Percentiles rank a stretch among this genome's conserved stretches.
Conservation (phyloP, 2,329 filamentous ascomycete genomes). For the Colletotrichum camelliae region DNA sequence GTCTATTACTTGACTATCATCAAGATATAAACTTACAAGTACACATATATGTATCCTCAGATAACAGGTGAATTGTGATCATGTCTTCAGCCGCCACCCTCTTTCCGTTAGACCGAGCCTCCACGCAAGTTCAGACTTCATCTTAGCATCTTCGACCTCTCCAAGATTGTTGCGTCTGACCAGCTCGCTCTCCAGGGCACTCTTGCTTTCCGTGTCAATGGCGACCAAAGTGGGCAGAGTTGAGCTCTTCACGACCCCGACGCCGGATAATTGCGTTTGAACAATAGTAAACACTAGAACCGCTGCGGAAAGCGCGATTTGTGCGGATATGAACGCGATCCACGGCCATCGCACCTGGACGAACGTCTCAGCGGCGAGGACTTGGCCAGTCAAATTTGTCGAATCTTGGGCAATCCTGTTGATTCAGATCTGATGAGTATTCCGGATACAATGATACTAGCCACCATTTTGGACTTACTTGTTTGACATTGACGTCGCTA, state of each 20-base stretch:
- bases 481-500: not conserved
- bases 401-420: not conserved
- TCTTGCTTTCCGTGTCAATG: not conserved
- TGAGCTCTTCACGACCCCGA: not conserved
- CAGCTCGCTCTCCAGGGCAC: not conserved
- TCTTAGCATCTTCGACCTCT: not conserved
- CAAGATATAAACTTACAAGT: not conserved
- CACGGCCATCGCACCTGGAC: constrained; percentile 24
- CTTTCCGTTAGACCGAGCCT: not conserved
- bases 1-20: not conserved
- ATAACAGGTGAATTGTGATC: not conserved
- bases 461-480: not conserved
- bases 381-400: not conserved
- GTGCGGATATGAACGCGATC: constrained; percentile 21
- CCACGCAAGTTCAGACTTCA: not conserved
- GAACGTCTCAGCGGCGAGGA: constrained; percentile 4
- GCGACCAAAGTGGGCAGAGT: not conserved
- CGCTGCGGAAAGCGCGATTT: constrained; percentile 13
- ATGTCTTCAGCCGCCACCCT: not conserved
- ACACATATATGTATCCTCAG: not conserved
- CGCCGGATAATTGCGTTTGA: not conserved
- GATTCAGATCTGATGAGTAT: not conserved
- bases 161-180: not conserved
- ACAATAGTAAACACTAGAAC: not conserved
- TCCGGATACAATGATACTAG: not conserved